Evolutionary conservation across 2,329 filamentous ascomycete species (phyloP), one percentile per base, ranked within the genome.

Genomic region (Ophiocordyceps polyrhachis-furcata): DNA sequence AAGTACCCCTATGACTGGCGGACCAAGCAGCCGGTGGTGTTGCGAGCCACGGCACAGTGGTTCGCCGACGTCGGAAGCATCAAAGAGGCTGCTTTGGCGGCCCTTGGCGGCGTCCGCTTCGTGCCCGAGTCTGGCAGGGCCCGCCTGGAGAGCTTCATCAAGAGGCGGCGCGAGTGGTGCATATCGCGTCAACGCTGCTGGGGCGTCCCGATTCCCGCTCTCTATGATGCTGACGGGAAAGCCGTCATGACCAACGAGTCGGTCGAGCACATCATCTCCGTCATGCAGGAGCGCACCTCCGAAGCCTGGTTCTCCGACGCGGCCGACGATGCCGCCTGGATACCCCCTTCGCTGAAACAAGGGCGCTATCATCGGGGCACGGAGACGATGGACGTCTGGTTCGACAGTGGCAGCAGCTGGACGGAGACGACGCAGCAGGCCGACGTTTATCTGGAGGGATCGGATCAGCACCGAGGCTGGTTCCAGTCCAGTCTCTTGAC

Each of bases 381-480:
- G 40, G 91, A 98, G 56, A 98, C 91, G 0, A 98, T 98, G 91
- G 91, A 98, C 60, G 91, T 98, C 11, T 98, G 91, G 91, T 98
- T 98, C 53, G 91, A 98, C 60, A 96, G 91, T 51, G 91, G 91
- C 6, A 94, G 83, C 43, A 94, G 86, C 56, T 98, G 91, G 91
- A 82, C 70, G 4, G 70, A 75, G 56, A 68, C 65, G 25, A 53
- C 60, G 9, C 56, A 58, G 25, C 79, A 59, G 21, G 86, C 86
- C 0, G 87, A 98, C 58, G 73, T 96, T 21, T 96, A 93, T 57
- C 73, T 96, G 3, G 91, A 98, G 64, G 91, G 91, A 29, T 84
- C 82, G 4, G 91, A 98, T 59, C 91, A 98, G 59, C 91, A 98
- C 61, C 81, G 91, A 37, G 91, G 91, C 28, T 98, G 91, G 91